phyloP scores from a whole-genome alignment of 306 rosid species.

The Cucurbita maxima region DNA sequence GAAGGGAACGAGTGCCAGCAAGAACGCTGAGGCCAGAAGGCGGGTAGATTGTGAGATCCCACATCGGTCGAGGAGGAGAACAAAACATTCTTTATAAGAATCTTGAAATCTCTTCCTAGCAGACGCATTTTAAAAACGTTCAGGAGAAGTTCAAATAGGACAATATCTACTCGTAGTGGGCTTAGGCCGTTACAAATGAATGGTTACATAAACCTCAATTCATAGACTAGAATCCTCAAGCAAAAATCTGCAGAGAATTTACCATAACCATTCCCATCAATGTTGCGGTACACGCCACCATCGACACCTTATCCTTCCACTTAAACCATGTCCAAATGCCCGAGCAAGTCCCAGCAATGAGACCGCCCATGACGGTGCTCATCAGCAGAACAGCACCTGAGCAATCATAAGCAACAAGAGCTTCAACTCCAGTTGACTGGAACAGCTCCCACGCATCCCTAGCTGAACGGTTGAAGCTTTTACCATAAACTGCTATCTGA shows the following conservation, averaged over 20 bases:
- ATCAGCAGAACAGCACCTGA: constrained; percentile 89
- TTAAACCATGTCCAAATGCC: constrained; percentile 88
- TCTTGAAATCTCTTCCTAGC: too few relatives aligned
- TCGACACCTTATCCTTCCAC: constrained; percentile 57
- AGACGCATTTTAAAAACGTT: too few relatives aligned
- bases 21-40: too few relatives aligned
- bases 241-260: constrained; percentile 8
- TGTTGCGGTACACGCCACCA: constrained; percentile 90
- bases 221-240: neutral
- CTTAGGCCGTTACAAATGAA: too few relatives aligned
- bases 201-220: neutral
- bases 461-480: constrained; percentile 83
- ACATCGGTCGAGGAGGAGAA: too few relatives aligned
- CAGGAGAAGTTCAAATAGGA: too few relatives aligned
- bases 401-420: constrained; percentile 85
- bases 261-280: constrained; percentile 98
- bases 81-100: too few relatives aligned
- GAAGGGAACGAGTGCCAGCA: too few relatives aligned
- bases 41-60: too few relatives aligned
- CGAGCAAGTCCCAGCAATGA: constrained; percentile 82
- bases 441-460: constrained; percentile 99
- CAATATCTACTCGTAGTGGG: too few relatives aligned
- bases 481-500: constrained; percentile 89
- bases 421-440: constrained; percentile 95
- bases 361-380: constrained; percentile 81